Conservation (phyloP, 129 eudicot species). For the Chrysanthemum lavandulifolium region DNA sequence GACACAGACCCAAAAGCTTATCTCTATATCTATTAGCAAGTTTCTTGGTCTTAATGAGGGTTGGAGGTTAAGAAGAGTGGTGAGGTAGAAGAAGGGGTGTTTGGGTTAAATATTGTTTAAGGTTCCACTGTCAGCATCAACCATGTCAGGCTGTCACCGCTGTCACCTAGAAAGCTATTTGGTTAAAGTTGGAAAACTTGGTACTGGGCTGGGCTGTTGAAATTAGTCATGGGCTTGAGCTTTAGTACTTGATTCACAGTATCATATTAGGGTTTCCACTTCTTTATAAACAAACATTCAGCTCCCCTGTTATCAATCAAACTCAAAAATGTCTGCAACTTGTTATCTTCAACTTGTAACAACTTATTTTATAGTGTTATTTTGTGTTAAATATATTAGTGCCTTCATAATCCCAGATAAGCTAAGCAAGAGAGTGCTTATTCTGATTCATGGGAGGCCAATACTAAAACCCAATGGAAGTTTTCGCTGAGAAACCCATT, state of each 20-base stretch:
- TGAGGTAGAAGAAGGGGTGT: too few species aligned
- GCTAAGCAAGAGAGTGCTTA: slow-evolving; percentile 38
- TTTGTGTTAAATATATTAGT: background rate
- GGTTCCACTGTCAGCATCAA: too few species aligned
- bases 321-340: background rate
- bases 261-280: slow-evolving; percentile 18
- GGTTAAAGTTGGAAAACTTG: background rate
- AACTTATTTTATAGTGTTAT: background rate
- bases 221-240: background rate
- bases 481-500: slow-evolving; percentile 53
- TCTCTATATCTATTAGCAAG: too few species aligned
- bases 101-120: too few species aligned
- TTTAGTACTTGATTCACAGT: background rate
- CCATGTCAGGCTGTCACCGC: too few species aligned
- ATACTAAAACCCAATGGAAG: slow-evolving; percentile 35
- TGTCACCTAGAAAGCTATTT: too few species aligned
- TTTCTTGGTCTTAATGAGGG: too few species aligned
- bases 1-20: too few species aligned
- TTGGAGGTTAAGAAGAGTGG: too few species aligned
- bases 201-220: background rate
- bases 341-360: background rate
- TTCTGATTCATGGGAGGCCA: slow-evolving; percentile 64
- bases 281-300: slow-evolving; percentile 4
- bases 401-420: slow-evolving; percentile 66
- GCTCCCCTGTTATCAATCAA: background rate